Conservation (phyloP, 345 rosid genomes). For the Hevea brasiliensis region DNA sequence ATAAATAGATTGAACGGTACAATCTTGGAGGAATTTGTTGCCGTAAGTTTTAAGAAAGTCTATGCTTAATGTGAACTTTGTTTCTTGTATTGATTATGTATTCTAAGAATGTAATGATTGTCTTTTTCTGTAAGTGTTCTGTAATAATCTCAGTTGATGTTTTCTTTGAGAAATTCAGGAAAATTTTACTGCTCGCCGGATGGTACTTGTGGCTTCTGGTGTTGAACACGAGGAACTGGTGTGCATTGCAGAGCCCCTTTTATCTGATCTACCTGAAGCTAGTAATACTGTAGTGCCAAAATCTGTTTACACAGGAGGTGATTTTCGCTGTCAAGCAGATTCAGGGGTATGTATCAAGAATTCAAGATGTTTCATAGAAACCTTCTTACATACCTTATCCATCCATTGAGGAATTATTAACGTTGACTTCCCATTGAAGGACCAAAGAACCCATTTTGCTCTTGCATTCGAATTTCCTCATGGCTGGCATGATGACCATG, state of each 20-base stretch:
- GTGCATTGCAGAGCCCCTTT: slow-evolving; percentile 75
- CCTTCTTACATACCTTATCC: not conserved
- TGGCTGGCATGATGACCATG: slow-evolving; percentile 71
- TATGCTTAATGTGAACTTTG: not conserved
- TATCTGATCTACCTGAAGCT: slow-evolving; percentile 65
- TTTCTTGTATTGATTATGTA: not conserved
- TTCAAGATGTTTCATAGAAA: not conserved
- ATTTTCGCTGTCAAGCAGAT: slow-evolving; percentile 76
- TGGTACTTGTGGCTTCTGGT: slow-evolving; percentile 85
- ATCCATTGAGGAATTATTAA: not conserved
- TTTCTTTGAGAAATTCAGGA: slow-evolving; percentile 47
- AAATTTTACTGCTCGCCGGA: slow-evolving; percentile 70
- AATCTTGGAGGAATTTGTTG: slow-evolving; percentile 69
- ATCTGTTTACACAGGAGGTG: slow-evolving; percentile 87
- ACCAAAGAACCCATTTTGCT: slow-evolving; percentile 72
- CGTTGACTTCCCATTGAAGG: not conserved
- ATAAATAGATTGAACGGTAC: slow-evolving; percentile 48
- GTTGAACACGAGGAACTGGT: slow-evolving; percentile 75
- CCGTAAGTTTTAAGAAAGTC: slow-evolving; percentile 42
- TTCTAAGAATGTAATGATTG: not conserved
- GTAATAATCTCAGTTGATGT: not conserved
- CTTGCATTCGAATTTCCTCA: slow-evolving; percentile 89
- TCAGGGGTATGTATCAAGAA: slow-evolving; percentile 54
- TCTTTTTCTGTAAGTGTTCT: not conserved
- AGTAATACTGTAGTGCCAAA: slow-evolving; percentile 50